Evolutionary conservation across 257 asterid genomes (phyloP).

Genomic region (Cordia subcordata): DNA sequence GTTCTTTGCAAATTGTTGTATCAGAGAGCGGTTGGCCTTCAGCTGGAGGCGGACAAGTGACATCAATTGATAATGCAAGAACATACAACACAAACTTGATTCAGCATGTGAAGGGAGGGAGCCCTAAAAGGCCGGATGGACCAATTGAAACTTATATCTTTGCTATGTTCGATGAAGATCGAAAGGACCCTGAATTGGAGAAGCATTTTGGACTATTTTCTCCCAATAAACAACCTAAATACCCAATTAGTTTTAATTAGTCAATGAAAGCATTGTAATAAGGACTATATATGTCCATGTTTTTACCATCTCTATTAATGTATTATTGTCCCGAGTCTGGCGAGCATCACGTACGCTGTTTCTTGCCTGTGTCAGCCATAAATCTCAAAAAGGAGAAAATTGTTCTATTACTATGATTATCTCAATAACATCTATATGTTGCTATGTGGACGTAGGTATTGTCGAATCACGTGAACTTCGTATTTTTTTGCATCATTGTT

Average conservation of each 20-base stretch:
- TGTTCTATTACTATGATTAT: too few relatives aligned
- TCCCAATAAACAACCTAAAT: constrained; percentile 15
- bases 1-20: constrained; percentile 9
- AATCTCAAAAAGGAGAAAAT: too few relatives aligned
- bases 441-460: too few relatives aligned
- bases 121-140: not conserved
- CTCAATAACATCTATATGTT: too few relatives aligned
- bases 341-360: too few relatives aligned
- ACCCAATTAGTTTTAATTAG: constrained; percentile 13
- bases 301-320: too few relatives aligned
- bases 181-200: constrained; percentile 15
- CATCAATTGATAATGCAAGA: not conserved
- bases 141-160: constrained; percentile 21
- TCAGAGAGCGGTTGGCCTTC: constrained; percentile 6
- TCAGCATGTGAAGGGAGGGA: not conserved
- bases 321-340: too few relatives aligned
- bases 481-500: too few relatives aligned
- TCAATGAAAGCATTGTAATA: too few relatives aligned
- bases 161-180: constrained; percentile 29
- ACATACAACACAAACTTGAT: constrained; percentile 5
- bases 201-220: constrained; percentile 25
- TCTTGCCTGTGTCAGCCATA: too few relatives aligned
- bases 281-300: too few relatives aligned
- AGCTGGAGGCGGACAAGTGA: not conserved
- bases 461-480: too few relatives aligned